Evolutionary conservation across 1,139 yeast genomes (phyloP).

Genomic region (Taphrina sp.): DNA sequence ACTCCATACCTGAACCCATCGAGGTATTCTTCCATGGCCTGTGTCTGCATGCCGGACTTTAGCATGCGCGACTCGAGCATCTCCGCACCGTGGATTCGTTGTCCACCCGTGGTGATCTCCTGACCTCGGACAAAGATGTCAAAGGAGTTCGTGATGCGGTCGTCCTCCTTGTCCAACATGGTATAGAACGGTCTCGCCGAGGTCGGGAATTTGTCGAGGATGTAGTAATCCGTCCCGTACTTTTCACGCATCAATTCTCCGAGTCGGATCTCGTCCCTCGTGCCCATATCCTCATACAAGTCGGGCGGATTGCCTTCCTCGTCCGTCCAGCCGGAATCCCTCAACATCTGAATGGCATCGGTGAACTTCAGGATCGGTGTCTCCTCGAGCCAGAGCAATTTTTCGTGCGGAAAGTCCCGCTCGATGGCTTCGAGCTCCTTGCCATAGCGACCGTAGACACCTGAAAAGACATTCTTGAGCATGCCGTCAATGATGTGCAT

Average conservation of each 20-base stretch:
- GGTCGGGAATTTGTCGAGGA: slow-evolving; percentile 95
- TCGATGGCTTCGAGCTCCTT: slow-evolving; percentile 86
- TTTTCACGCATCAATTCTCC: slow-evolving; percentile 90
- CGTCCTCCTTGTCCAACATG: slow-evolving; percentile 93
- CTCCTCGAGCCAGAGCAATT: slow-evolving; percentile 83
- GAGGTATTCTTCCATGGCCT: slow-evolving; percentile 83
- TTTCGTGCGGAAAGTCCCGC: slow-evolving; percentile 87
- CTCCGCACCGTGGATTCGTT: slow-evolving; percentile 92
- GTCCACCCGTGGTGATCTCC: slow-evolving; percentile 97
- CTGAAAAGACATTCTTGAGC: slow-evolving; percentile 82
- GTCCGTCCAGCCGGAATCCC: slow-evolving; percentile 59
- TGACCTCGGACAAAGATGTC: slow-evolving; percentile 99
- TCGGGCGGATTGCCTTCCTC: slow-evolving; percentile 44
- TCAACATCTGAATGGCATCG: slow-evolving; percentile 83
- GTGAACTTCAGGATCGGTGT: slow-evolving; percentile 82
- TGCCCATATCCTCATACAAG: slow-evolving; percentile 60
- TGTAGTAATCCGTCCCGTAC: slow-evolving; percentile 95
- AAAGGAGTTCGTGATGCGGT: slow-evolving; percentile 55
- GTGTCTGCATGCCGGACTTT: slow-evolving; percentile 78
- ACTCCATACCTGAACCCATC: slow-evolving; percentile 92
- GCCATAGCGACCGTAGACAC: slow-evolving; percentile 73
- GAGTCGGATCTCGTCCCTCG: slow-evolving; percentile 89
- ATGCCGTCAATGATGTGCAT: slow-evolving; percentile 77
- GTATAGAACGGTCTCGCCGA: slow-evolving; percentile 97
- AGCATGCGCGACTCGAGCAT: slow-evolving; percentile 77